Evolutionary conservation across 2,329 filamentous ascomycete species (phyloP), one percentile per base, ranked within the genome.

Genomic region (Ophiostoma sp.): DNA sequence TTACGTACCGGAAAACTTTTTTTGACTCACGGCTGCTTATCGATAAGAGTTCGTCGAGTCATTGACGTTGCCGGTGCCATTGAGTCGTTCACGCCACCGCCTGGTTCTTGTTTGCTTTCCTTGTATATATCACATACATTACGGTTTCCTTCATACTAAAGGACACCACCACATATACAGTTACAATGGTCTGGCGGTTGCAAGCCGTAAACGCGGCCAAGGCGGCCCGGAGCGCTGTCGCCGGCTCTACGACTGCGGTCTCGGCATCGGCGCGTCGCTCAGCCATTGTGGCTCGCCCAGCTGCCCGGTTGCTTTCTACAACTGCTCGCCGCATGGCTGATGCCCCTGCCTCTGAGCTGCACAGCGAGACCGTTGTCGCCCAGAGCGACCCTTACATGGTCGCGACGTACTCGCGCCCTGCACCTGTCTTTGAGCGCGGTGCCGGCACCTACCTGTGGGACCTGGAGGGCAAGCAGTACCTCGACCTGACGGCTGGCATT

Each of bases 401-500:
- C 41, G 89, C 93, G 2, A 99, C 95, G 67, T 99, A 99, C 79
- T 88, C 92, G 66, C 91, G 95, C 40, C 94, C 95, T 65, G 85
- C 90, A 62, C 92, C 93, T 2, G 91, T 98, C 76, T 97, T 99
- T 78, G 87, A 93, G 69, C 91, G 89, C 77, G 95, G 93, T 72
- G 82, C 92, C 76, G 95, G 95, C 2, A 93, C 89, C 70, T 93
- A 93, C 77, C 79, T 99, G 71, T 98, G 89, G 87, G 95, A 99
- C 77, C 81, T 94, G 49, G 93, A 97, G 80, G 91, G 95, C 76
- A 83, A 91, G 70, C 88, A 88, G 77, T 99, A 97, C 77, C 84
- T 99, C 42, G 95, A 99, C 79, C 92, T 99, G 75, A 98, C 95
- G 0, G 90, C 93, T 9, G 95, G 95, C 64, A 99, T 99, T 76